Conservation (phyloP, 257 asterid genomes). For the Phtheirospermum japonicum region DNA sequence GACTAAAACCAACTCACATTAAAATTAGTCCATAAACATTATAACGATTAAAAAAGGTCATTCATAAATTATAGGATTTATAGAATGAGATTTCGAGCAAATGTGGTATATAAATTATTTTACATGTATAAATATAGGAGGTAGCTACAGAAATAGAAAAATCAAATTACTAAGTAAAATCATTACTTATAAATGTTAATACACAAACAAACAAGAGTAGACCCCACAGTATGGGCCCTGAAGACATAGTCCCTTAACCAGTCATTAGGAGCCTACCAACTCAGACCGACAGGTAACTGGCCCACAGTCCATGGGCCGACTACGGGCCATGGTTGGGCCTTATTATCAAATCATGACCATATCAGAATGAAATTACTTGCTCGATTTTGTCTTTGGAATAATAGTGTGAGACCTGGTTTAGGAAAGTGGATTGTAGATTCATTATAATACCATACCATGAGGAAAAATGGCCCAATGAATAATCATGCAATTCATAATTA, state of each 20-base stretch:
- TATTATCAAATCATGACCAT: conserved; percentile 1
- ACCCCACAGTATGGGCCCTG: neutral
- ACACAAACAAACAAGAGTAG: neutral
- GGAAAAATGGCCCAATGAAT: neutral
- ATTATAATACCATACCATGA: neutral
- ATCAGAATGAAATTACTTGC: too few species aligned
- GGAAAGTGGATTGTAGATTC: neutral
- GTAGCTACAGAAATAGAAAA: neutral
- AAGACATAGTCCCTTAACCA: neutral
- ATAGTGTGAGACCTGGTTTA: too few species aligned
- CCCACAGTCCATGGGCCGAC: neutral
- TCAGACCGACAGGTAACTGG: neutral
- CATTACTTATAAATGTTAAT: neutral
- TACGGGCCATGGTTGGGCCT: neutral
- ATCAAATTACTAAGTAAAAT: too few species aligned
- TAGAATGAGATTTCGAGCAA: neutral
- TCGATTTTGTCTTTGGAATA: too few species aligned
- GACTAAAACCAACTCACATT: neutral
- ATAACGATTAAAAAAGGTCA: neutral
- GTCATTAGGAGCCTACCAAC: neutral
- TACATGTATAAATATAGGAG: neutral
- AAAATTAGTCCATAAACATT: neutral
- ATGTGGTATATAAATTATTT: neutral
- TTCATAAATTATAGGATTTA: neutral
- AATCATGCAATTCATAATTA: neutral